Evolutionary conservation across 306 rosid species (phyloP), one percentile per base, ranked within the genome.

Genomic region (Hippophae tibetana): DNA sequence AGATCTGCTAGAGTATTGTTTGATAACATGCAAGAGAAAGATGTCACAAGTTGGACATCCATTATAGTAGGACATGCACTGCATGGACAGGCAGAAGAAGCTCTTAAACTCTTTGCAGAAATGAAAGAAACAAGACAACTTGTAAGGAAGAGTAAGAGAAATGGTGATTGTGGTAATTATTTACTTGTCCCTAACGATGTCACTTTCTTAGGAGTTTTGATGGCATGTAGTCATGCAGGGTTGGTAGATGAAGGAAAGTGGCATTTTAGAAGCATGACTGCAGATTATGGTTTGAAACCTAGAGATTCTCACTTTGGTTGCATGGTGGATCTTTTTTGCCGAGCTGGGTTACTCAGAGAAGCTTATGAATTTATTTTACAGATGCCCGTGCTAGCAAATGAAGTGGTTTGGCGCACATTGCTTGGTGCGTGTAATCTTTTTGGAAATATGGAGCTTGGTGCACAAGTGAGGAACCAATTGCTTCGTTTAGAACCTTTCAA

Each of bases 171-270:
- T 10, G 58, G 72, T 18, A 14, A 47, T 25, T 43, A 27, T 56
- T 25, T 27, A 25, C 7, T 74, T 11, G 69, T 52, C 4, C 82
- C 85, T 0, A 79, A 81, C 25, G 84, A 77, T 41, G 80, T 85
- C 43, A 85, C 83, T 1, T 84, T 79, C 69, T 52, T 81, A 11
- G 92, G 92, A 68, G 87, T 81, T 50, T 65, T 81, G 60, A 84
- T 81, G 85, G 87, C 92, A 38, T 84, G 92, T 62, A 84, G 92
- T 69, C 87, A 84, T 68, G 78, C 78, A 3, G 82, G 92, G 40
- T 54, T 79, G 74, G 80, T 79, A 31, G 92, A 81, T 63, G 79
- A 84, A 81, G 87, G 87, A 61, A 77, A 74, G 67, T 18, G 54
- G 11, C 73, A 79, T 49, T 81, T 84, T 58, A 74, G 25, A 74